These are phyloP conservation scores for Eudorina sp. DNA, from an alignment of 139 green algal species.

Conservation along the genomic window DNA sequence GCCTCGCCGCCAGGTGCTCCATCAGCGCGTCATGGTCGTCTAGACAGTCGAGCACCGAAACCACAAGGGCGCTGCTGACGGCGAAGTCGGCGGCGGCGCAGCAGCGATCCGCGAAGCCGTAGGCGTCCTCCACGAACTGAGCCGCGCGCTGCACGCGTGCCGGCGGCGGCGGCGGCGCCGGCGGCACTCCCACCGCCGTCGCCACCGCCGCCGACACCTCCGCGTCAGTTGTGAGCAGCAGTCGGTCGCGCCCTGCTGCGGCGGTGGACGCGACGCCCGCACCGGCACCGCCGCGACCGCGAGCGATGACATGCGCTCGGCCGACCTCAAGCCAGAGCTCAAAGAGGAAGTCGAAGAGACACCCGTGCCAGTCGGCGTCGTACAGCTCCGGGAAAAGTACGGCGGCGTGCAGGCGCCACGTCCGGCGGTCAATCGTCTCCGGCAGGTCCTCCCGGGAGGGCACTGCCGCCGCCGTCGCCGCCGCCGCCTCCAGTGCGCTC, in stretches of 20 bases:
- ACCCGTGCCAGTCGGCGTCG: conserved; percentile 52
- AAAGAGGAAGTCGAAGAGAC: conserved; percentile 55
- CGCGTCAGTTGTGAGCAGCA: conserved; percentile 26
- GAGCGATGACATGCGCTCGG: conserved; percentile 18
- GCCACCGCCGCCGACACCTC: conserved; percentile 7
- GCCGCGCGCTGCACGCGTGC: not conserved
- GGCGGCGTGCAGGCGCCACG: conserved; percentile 33
- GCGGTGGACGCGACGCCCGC: not conserved
- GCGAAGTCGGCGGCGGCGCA: not conserved
- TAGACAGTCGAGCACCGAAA: conserved; percentile 45
- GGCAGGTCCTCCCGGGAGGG: conserved; percentile 3
- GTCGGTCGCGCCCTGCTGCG: not conserved
- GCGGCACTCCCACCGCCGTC: not conserved
- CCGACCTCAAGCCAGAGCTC: conserved; percentile 52
- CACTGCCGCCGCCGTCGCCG: not conserved
- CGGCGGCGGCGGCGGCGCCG: not conserved
- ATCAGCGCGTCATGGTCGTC: conserved; percentile 30
- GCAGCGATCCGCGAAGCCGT: not conserved
- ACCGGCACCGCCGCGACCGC: no score
- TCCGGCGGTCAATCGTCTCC: not conserved
- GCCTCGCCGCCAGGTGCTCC: not conserved
- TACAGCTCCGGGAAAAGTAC: conserved; percentile 46
- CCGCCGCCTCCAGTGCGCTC: not conserved
- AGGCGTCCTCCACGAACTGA: conserved; percentile 1
- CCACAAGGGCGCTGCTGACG: not conserved